Percentiles rank a stretch among this genome's conserved stretches.
These are phyloP conservation scores for rapeseed (Brassica napus) DNA, from an alignment of 345 rosid species.

Conservation along the genomic window DNA sequence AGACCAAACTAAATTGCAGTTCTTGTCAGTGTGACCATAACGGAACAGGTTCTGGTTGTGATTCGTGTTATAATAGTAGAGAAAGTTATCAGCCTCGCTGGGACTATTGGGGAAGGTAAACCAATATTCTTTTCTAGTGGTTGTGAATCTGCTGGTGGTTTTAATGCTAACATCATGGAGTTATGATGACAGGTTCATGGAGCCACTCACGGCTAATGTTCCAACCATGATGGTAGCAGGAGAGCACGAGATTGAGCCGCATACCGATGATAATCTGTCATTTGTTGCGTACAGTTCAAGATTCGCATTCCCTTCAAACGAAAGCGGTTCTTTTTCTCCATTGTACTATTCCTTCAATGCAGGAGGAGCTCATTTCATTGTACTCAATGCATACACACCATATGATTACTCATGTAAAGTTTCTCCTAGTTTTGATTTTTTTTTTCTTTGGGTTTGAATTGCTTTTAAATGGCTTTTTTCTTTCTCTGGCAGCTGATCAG, in stretches of 20 bases:
- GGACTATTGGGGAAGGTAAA: conserved; percentile 97
- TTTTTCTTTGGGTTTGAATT: neutral
- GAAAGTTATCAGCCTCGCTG: conserved; percentile 94
- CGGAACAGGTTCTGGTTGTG: conserved; percentile 12
- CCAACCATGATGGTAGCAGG: conserved; percentile 84
- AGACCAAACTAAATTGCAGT: conserved; percentile 56
- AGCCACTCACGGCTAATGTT: conserved; percentile 62
- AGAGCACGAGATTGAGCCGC: conserved; percentile 70
- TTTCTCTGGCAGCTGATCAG: conserved; percentile 58
- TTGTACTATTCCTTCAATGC: conserved; percentile 83
- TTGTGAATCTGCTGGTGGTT: conserved; percentile 1
- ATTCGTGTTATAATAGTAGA: conserved; percentile 11
- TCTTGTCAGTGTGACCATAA: conserved; percentile 36
- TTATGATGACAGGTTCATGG: conserved; percentile 61
- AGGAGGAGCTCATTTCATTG: conserved; percentile 78
- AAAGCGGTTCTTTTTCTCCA: conserved; percentile 61
- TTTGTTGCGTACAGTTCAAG: conserved; percentile 73
- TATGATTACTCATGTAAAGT: conserved; percentile 57
- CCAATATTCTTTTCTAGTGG: neutral
- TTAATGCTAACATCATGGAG: neutral
- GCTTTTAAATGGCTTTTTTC: neutral
- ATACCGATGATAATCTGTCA: conserved; percentile 49
- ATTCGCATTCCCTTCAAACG: conserved; percentile 69
- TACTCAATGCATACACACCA: conserved; percentile 61
- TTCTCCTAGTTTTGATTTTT: conserved; percentile 14